Evolutionary conservation across 345 rosid species (phyloP), one percentile per base, ranked within the genome.

Genomic region (Eutrema yunnanense): DNA sequence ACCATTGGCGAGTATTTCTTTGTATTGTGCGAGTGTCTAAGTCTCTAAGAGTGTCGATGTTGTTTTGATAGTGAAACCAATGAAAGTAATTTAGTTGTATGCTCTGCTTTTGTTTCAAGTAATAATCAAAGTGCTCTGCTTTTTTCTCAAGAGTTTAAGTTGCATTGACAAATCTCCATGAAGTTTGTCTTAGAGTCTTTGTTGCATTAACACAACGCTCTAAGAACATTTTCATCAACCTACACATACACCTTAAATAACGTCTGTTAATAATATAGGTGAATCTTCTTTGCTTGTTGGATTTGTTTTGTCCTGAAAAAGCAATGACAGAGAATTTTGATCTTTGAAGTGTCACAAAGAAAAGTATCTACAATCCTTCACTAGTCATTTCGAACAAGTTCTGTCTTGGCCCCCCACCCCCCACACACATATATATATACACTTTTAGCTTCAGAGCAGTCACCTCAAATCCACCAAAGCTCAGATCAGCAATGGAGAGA

Each of bases 271-370:
- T 11, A 4, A 42, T 43, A 44, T 63, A 1, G 14, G 41, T 58
- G 62, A 67, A 50, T 74, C 19, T 26, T 41, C 37, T 62, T 75
- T 68, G 63, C 79, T 63, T 75, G 69, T 46, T 60, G 49, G n/a
- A 55, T 5, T 16, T 51, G 78, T 59, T 60, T 42, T 51, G 33
- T 60, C 62, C 55, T 46, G 43, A 14, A 14, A 33, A 75, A 37
- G 64, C 43, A 61, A 41, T 5, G 42, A n/a, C 32, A 50, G 47
- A 29, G 43, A 58, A 34, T 55, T 62, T 55, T 69, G 52, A 69
- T 37, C 36, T 53, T 62, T 52, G 62, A 27, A 50, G 42, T 26
- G 34, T 26, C 62, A 42, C 12, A 61, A 69, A 68, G 79, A 53
- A 68, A 75, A 55, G 79, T 10, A 51, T 67, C 22, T 74, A 33